Percentiles rank a stretch among this genome's conserved stretches.
Evolutionary conservation across 257 asterid species (phyloP).

Genomic region (Eustoma russellianum): DNA sequence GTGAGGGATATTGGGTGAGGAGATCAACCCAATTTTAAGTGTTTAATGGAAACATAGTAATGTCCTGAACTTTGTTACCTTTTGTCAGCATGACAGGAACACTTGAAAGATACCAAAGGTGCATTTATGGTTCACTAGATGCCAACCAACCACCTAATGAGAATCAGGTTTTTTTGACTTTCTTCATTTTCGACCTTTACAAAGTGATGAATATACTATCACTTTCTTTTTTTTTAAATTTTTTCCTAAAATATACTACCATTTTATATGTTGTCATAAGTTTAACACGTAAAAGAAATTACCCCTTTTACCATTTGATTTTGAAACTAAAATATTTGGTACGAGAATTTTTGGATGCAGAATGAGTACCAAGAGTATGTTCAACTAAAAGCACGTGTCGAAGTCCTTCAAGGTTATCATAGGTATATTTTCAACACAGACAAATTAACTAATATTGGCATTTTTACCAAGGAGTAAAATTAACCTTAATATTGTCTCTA

Average conservation of each 20-base stretch:
- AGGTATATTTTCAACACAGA: constrained; percentile 8
- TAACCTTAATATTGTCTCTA: not conserved
- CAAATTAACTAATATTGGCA: not conserved
- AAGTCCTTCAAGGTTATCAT: constrained; percentile 20
- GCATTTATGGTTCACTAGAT: constrained; percentile 25
- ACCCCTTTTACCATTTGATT: no score
- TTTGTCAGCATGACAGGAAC: constrained; percentile 25
- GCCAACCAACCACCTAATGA: constrained; percentile 17
- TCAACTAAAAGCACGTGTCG: constrained; percentile 22
- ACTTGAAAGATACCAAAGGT: constrained; percentile 28
- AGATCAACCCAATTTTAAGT: no score
- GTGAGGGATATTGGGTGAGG: no score
- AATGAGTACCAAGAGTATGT: constrained; percentile 18
- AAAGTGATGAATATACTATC: no score
- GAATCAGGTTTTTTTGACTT: constrained; percentile 11
- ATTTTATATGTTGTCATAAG: no score
- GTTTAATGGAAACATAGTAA: no score
- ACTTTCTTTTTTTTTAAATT: no score
- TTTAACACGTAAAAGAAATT: no score
- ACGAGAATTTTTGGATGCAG: constrained; percentile 2
- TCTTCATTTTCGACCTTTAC: no score
- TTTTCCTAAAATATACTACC: no score
- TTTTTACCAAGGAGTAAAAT: not conserved
- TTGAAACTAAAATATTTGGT: not conserved
- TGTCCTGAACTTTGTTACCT: no score